Base-by-base conservation (phyloP, 108 stramenopile species). In the Cyclotella atomus region DNA sequence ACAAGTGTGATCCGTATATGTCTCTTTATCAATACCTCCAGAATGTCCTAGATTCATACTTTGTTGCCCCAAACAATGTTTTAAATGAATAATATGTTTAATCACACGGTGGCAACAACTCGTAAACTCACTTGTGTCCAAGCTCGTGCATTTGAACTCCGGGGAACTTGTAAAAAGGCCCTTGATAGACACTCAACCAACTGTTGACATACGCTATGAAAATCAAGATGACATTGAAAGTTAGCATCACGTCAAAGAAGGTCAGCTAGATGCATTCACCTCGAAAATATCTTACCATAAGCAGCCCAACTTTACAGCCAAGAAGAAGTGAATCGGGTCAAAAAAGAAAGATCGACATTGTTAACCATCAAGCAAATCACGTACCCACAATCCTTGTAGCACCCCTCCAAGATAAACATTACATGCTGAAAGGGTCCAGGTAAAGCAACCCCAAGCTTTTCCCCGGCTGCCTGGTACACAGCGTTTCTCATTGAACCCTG, bases 371-470 rank as follows among this genome's bases (percentile, higher is more conserved):
- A 20, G 1, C 6, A 14, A 59, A 33, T 17, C 19, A 24, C 61
- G 1, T 28, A 65, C 30, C 65, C 65, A 65, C 65, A 65, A 16
- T 65, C 41, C 9, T 25, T 1, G 38, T 52, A 52, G 41, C 77
- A 78, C 17, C 34, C 44, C 52, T 78, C 77, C 8, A 69, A n/a
- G 7, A 75, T 46, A 53, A 64, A 80, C 68, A 70, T 53, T 3
- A 80, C 73, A 2, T 80, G 79, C 59, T 75, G 34, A 46, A 80
- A 75, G 21, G 60, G 50, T 17, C 77, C 77, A 12, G 77, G 69
- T n/a, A 78, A 46, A 36, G 17, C 25, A 57, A 64, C 21, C 16
- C 56, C 70, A 29, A 78, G 30, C 53, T 78, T 78, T 15, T 19
- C 15, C 32, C 56, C 49, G 20, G 30, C 65, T 9, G 70, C 77